Evolutionary conservation across 164 flowering plant genomes (phyloP), one percentile per base, ranked within the genome.

Genomic region (Nelumbo lutea): DNA sequence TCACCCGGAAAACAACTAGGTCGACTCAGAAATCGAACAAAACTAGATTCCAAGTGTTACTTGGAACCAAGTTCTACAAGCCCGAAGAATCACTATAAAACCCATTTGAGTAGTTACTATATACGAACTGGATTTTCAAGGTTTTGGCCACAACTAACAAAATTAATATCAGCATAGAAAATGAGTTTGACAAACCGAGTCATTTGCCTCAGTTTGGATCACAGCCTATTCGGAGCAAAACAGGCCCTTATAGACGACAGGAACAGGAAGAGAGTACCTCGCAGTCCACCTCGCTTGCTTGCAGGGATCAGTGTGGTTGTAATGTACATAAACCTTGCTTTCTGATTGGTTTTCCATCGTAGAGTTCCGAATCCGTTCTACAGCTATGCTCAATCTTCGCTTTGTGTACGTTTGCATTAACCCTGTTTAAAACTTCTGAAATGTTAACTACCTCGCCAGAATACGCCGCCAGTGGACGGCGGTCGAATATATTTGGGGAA

Each of bases 251-350:
- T 42, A 38, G 40, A 44, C 0, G 44, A 42, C 60, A 48, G 65
- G 40, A 27, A 50, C 64, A 40, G 9, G 48, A 43, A 38, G 9
- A 55, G 13, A 14, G 11, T 66, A 86, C 90, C 85, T 87, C 2
- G 90, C 83, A 64, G 78, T 89, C 97, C 94, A 90, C 13, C 97
- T 61, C 1, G 77, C 69, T 53, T 50, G 60, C 45, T 73, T 82
- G 83, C 88, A 85, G 55, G 85, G 69, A 70, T 89, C 90, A 1
- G 83, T 81, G 82, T 90, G 97, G 70, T 83, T 70, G 68, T 90
- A 89, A 43, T 88, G 93, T 15, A 65, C 15, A 61, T 79, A 78
- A 48, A 73, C 80, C 75, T 77, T 83, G 42, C 59, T 38, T 1
- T 61, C 55, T 8, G 66, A 61, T 44, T 61, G 55, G 11, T 50